Evolutionary conservation across 2,329 filamentous ascomycete genomes (phyloP), one percentile per base, ranked within the genome.

Genomic region (Paecilomyces niveus): DNA sequence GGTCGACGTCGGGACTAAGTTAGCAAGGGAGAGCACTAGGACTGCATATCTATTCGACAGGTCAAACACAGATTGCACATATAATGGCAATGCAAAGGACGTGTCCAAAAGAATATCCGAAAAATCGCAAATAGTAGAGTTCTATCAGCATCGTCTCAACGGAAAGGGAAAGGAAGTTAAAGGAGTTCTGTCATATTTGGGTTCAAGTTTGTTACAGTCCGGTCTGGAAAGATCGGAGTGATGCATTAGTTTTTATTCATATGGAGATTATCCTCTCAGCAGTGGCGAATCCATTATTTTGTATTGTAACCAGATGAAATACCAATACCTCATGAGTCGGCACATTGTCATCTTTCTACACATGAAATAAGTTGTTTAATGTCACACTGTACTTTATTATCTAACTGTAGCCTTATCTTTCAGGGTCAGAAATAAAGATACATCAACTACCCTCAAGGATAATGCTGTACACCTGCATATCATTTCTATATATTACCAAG

Each of bases 1-100:
- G 35, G 58, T 26, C 60, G 63, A 45, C 39, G 39, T 21, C n/a
- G 39, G 39, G n/a, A 45, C 39, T 45, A 18, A 45, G 39, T 39
- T 9, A 3, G 9, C 35, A n/a, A 21, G 18, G 35, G 35, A 18
- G n/a, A 10, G 24, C 5, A 21, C 15, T 9, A 8, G 18, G n/a
- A 39, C 13, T n/a, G 35, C 35, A 18, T 39, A 39, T 7, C 15
- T n/a, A 39, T 39, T 33, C 13, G 32, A 33, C 32, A 10, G 32
- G 6, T 33, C 32, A 33, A 33, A 33, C 10, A 7, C 3, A 3
- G 13, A 18, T 18, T 21, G 6, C 15, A 18, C 9, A 21, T 18
- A 10, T 9, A 18, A 18, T 18, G 39, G 15, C n/a, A 45, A 18
- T 18, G 15, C 39, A 18, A n/a, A 9, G 39, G 39, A 9, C 15